phyloP scores from a whole-genome alignment of 345 rosid genomes.

The Clarkia xantiana region DNA sequence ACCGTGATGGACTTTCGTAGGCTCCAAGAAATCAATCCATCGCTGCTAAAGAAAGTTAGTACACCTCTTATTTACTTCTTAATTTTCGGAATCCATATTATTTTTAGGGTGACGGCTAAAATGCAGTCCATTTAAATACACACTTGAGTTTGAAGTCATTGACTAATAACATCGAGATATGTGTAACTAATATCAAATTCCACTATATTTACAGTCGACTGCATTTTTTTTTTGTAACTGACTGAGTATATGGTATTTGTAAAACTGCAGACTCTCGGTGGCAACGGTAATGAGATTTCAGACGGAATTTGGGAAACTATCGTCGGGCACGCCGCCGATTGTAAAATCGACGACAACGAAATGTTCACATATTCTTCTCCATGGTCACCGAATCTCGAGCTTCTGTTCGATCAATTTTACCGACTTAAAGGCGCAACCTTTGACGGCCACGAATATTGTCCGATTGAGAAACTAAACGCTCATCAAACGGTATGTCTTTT shows the following conservation, averaged over 20 bases:
- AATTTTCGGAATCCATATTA: too few relatives aligned
- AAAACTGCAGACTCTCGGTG: conserved; percentile 34
- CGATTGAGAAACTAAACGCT: conserved; percentile 17
- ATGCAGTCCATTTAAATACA: too few relatives aligned
- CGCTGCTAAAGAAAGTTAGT: conserved; percentile 31
- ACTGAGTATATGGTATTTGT: too few relatives aligned
- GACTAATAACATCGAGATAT: too few relatives aligned
- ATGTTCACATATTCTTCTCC: conserved; percentile 20
- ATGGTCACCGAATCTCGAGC: conserved; percentile 10
- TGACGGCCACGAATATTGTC: conserved; percentile 16
- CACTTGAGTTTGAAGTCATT: too few relatives aligned
- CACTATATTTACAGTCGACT: too few relatives aligned
- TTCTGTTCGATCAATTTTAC: conserved; percentile 37
- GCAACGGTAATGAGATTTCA: conserved; percentile 15
- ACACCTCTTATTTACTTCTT: neutral
- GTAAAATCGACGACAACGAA: conserved; percentile 36
- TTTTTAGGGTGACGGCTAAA: too few relatives aligned
- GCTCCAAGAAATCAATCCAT: conserved; percentile 6
- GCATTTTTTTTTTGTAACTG: too few relatives aligned
- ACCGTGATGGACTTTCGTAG: conserved; percentile 29
- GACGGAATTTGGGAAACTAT: conserved; percentile 38
- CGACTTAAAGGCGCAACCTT: conserved; percentile 29
- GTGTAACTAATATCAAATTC: too few relatives aligned
- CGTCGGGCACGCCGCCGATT: conserved; percentile 37
- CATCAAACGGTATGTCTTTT: conserved; percentile 22